phyloP scores from a whole-genome alignment of 2,329 filamentous ascomycete species.

The Periglandula ipomoeae region DNA sequence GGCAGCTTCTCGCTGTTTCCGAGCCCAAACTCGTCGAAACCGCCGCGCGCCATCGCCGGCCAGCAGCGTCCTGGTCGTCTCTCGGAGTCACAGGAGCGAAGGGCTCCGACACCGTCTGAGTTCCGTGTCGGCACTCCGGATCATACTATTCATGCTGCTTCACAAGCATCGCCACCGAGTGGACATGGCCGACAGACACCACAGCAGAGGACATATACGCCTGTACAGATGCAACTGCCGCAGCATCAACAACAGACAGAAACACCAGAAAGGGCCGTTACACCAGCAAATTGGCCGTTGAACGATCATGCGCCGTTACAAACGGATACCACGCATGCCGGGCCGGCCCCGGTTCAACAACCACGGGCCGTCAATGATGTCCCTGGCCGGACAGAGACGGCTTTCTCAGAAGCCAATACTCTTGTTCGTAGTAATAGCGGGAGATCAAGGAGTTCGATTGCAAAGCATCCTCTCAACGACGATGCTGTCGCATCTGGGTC shows the following conservation, averaged over 20 bases:
- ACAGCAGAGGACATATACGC: not conserved
- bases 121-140: conserved; percentile 16
- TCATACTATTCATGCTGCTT: not conserved
- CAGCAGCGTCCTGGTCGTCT: conserved; percentile 20
- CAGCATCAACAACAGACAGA: conserved; percentile 5
- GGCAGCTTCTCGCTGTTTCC: conserved; percentile 46
- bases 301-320: not conserved
- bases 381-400: conserved; percentile 38
- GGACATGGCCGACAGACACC: not conserved
- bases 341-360: conserved; percentile 24
- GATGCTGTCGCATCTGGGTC: conserved; percentile 20
- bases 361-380: conserved; percentile 32
- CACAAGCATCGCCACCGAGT: not conserved
- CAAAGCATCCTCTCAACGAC: conserved; percentile 39
- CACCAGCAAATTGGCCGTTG: conserved; percentile 7
- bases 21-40: conserved; percentile 32
- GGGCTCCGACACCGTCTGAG: conserved; percentile 27
- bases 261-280: not conserved
- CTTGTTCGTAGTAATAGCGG: conserved; percentile 40
- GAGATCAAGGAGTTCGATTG: conserved; percentile 46
- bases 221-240: not conserved
- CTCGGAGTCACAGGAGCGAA: conserved; percentile 27
- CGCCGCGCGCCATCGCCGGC: conserved; percentile 10
- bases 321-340: conserved; percentile 6
- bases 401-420: conserved; percentile 41